These are phyloP conservation scores for Pythium grandisporangium DNA, from an alignment of 352 stramenopile species.

Conservation along the genomic window DNA sequence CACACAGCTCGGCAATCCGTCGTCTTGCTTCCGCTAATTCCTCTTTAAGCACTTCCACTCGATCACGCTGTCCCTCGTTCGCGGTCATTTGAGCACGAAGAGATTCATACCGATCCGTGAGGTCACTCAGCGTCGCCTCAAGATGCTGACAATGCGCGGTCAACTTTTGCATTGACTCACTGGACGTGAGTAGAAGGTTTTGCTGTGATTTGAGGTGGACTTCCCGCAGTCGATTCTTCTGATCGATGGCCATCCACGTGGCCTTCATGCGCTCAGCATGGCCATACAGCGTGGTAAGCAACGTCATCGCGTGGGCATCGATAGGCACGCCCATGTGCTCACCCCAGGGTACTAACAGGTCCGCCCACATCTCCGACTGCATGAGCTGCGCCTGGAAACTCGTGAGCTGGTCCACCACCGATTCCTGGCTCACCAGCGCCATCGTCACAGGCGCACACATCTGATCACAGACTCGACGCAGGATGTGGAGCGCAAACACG, in stretches of 20 bases:
- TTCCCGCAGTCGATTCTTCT: constrained; percentile 32
- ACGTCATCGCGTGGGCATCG: constrained; percentile 4
- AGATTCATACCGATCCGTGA: not conserved
- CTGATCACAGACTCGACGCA: constrained; percentile 39
- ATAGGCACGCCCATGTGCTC: not conserved
- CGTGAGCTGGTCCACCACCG: constrained; percentile 34
- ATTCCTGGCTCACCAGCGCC: constrained; percentile 13
- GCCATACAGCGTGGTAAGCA: constrained; percentile 24
- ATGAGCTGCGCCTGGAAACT: constrained; percentile 25
- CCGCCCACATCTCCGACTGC: constrained; percentile 15
- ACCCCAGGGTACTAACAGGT: not conserved
- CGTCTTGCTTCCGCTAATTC: not conserved
- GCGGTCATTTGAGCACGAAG: not conserved
- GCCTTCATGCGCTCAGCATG: constrained; percentile 38
- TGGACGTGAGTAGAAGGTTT: constrained; percentile 7
- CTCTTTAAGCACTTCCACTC: too few relatives aligned
- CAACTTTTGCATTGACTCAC: constrained; percentile 2
- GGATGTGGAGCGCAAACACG: constrained; percentile 44
- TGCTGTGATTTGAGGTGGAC: constrained; percentile 11
- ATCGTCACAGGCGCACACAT: constrained; percentile 19
- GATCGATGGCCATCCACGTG: constrained; percentile 32
- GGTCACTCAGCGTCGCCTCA: not conserved
- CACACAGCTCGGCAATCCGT: not conserved
- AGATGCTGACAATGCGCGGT: constrained; percentile 1
- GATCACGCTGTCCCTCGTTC: not conserved